A percentile compares a stretch with the other conserved stretches of the same genome.
Evolutionary conservation across 2,329 filamentous ascomycete species (phyloP).

Genomic region (Penicillium hesseltinei): DNA sequence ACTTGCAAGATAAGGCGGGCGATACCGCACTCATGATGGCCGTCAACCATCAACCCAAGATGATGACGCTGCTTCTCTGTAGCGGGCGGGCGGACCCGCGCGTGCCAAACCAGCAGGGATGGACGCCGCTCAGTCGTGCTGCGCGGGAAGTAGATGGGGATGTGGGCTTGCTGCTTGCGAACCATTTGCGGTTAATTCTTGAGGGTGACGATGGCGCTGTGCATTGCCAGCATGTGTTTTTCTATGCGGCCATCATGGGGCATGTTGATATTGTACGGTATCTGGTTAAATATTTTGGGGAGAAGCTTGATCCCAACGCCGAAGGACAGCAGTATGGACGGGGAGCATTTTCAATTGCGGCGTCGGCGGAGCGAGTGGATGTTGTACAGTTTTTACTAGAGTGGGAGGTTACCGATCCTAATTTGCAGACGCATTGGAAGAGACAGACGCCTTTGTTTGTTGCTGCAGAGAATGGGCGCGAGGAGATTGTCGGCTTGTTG

Average conservation of each 20-base stretch:
- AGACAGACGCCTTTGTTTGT: constrained; percentile 20
- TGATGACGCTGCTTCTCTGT: constrained; percentile 12
- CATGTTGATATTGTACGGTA: constrained; percentile 20
- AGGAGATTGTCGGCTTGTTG: constrained; percentile 16
- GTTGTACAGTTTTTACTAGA: constrained; percentile 16
- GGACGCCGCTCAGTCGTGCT: constrained; percentile 16
- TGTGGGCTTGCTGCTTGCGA: constrained; percentile 15
- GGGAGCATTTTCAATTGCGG: constrained; percentile 22
- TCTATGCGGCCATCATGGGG: constrained; percentile 21
- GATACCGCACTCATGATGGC: constrained; percentile 21
- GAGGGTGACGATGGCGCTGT: constrained; percentile 11
- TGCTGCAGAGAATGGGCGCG: constrained; percentile 12
- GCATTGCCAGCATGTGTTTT: constrained; percentile 25
- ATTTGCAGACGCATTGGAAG: constrained; percentile 21
- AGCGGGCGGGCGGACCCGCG: constrained; percentile 16
- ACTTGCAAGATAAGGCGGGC: constrained; percentile 20
- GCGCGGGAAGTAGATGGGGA: constrained; percentile 6
- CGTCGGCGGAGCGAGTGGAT: constrained; percentile 12
- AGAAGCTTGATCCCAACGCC: constrained; percentile 20
- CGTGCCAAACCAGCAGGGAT: constrained; percentile 16
- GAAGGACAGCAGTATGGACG: constrained; percentile 15
- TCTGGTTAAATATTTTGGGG: constrained; percentile 18
- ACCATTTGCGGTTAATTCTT: constrained; percentile 19
- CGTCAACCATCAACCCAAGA: constrained; percentile 6
- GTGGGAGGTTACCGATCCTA: constrained; percentile 22